Conservation (phyloP, 78 protist genomes). For the Bigelowiella natans region DNA sequence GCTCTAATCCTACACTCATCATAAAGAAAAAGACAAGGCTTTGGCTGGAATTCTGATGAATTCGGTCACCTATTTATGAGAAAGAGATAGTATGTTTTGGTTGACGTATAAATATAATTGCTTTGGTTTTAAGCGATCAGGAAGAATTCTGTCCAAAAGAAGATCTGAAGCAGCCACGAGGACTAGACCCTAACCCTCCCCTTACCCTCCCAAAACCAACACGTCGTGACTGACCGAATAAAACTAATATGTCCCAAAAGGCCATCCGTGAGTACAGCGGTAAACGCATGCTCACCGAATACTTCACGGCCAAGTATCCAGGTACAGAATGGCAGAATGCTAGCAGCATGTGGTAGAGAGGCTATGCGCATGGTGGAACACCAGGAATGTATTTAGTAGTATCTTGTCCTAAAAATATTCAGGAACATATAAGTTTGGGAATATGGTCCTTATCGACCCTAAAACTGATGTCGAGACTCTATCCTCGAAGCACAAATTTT, state of each 20-base stretch:
- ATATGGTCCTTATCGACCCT: neutral
- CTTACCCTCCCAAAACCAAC: too few relatives aligned
- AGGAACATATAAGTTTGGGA: neutral
- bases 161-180: too few relatives aligned
- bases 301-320: neutral
- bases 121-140: too few relatives aligned
- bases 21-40: too few relatives aligned
- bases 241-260: constrained; percentile 64
- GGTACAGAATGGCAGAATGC: neutral
- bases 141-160: too few relatives aligned
- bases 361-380: neutral
- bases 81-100: too few relatives aligned
- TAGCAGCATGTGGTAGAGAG: neutral
- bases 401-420: neutral
- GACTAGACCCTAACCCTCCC: too few relatives aligned
- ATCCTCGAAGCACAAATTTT: constrained; percentile 32
- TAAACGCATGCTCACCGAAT: constrained; percentile 33
- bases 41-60: too few relatives aligned
- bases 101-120: too few relatives aligned
- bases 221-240: too few relatives aligned
- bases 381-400: constrained; percentile 7
- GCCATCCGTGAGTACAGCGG: constrained; percentile 56
- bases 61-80: too few relatives aligned
- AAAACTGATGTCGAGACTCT: neutral
- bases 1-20: too few relatives aligned